phyloP scores from a whole-genome alignment of 345 rosid genomes.

The Dimocarpus longan region DNA sequence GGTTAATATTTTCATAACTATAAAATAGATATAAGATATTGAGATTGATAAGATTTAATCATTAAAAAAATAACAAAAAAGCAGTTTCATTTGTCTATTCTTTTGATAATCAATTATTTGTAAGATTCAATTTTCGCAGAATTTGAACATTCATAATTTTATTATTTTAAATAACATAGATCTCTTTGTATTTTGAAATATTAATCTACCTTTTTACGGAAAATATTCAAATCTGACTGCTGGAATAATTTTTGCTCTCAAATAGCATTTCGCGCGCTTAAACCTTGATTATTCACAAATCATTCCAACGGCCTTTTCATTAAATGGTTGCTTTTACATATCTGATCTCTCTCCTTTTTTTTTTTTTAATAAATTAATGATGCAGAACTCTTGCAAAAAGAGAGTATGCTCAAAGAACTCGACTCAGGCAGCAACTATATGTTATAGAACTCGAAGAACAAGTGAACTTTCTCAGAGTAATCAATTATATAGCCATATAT shows the following conservation, averaged over 20 bases:
- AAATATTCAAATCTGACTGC: neutral
- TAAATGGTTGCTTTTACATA: neutral
- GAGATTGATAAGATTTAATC: neutral
- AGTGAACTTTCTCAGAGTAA: constrained; percentile 30
- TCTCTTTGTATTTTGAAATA: no score
- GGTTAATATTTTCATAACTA: no score
- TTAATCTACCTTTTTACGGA: neutral
- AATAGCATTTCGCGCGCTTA: no score
- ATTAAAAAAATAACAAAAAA: no score
- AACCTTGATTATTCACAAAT: neutral
- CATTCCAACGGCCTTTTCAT: neutral
- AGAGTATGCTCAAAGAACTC: constrained; percentile 27
- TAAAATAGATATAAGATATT: no score
- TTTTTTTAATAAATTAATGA: no score
- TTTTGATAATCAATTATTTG: no score
- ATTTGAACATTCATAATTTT: no score
- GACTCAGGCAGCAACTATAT: constrained; percentile 23
- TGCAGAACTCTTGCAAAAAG: constrained; percentile 26
- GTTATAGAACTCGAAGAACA: constrained; percentile 22
- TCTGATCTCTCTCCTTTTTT: no score
- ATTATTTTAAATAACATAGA: no score
- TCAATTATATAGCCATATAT: neutral
- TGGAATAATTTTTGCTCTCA: no score
- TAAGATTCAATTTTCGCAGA: no score
- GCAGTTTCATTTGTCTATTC: neutral